Percentiles rank a stretch among this genome's conserved stretches.
These are phyloP conservation scores for Arxiozyma slooffiae DNA, from an alignment of 1,139 yeast genomes.

Conservation along the genomic window DNA sequence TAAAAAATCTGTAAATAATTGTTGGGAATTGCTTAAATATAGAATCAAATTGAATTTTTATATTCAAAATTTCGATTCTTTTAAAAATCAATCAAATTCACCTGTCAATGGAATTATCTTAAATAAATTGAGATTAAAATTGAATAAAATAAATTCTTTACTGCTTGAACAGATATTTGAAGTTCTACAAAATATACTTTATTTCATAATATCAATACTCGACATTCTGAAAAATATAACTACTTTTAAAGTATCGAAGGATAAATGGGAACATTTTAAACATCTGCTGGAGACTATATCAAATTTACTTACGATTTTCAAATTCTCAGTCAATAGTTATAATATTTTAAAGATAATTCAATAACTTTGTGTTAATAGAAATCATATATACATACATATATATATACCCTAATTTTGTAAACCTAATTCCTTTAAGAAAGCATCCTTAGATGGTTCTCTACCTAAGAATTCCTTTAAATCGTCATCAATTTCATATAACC, in stretches of 20 bases:
- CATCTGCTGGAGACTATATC: constrained; percentile 17
- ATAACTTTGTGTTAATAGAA: background rate
- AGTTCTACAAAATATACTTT: constrained; percentile 18
- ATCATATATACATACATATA: background rate
- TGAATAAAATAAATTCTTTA: constrained; percentile 9
- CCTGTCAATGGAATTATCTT: background rate
- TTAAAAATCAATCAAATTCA: background rate
- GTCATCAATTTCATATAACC: constrained; percentile 58
- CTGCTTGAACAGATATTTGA: constrained; percentile 16
- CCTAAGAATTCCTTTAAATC: constrained; percentile 60
- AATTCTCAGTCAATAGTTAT: constrained; percentile 12
- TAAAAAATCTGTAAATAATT: constrained; percentile 11
- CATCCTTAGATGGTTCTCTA: constrained; percentile 61
- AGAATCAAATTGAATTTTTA: background rate
- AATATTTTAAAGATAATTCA: background rate
- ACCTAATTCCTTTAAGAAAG: constrained; percentile 60
- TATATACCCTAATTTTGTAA: constrained; percentile 6
- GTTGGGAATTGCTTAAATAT: constrained; percentile 1
- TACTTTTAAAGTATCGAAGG: background rate
- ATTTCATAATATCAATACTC: constrained; percentile 15
- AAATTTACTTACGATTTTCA: constrained; percentile 15
- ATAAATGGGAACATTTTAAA: constrained; percentile 10
- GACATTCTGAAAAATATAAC: constrained; percentile 12
- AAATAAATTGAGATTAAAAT: background rate
- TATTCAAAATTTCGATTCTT: background rate